Percentiles rank a stretch among this genome's conserved stretches.
phyloP scores from a whole-genome alignment of 2,329 filamentous ascomycete genomes.

The Tolypocladium ovalisporum region DNA sequence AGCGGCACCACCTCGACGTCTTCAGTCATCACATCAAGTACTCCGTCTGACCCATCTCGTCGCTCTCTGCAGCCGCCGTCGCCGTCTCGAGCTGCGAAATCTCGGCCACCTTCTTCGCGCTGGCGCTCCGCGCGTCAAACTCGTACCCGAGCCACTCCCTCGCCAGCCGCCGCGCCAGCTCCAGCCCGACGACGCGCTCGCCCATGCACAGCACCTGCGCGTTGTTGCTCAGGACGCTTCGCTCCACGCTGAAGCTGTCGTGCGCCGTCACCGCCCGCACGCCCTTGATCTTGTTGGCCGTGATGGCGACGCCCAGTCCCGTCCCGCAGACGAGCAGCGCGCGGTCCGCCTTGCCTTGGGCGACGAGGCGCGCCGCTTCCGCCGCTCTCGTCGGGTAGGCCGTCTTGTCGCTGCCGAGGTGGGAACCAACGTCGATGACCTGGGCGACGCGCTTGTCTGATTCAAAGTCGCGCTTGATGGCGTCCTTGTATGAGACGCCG shows the following conservation, averaged over 20 bases:
- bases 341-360: conserved; percentile 57
- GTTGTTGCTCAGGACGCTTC: conserved; percentile 72
- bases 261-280: conserved; percentile 83
- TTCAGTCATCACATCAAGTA: neutral
- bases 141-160: conserved; percentile 77
- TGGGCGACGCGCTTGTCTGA: conserved; percentile 54
- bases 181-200: conserved; percentile 71
- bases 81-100: conserved; percentile 26
- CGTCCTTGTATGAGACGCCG: conserved; percentile 67
- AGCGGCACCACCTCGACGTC: neutral
- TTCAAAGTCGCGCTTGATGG: conserved; percentile 63
- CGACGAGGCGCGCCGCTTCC: conserved; percentile 54
- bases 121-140: conserved; percentile 52
- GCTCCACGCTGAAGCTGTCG: conserved; percentile 74
- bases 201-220: conserved; percentile 82
- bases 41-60: neutral
- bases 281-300: conserved; percentile 80
- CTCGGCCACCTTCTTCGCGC: conserved; percentile 32
- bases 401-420: conserved; percentile 57
- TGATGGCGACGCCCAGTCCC: conserved; percentile 75
- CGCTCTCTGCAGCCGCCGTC: too few species aligned
- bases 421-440: conserved; percentile 66
- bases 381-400: conserved; percentile 74
- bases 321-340: conserved; percentile 79
- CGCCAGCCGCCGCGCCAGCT: conserved; percentile 65